These are phyloP conservation scores for Globisporangium nagaii DNA, from an alignment of 352 stramenopile genomes.

Conservation along the genomic window DNA sequence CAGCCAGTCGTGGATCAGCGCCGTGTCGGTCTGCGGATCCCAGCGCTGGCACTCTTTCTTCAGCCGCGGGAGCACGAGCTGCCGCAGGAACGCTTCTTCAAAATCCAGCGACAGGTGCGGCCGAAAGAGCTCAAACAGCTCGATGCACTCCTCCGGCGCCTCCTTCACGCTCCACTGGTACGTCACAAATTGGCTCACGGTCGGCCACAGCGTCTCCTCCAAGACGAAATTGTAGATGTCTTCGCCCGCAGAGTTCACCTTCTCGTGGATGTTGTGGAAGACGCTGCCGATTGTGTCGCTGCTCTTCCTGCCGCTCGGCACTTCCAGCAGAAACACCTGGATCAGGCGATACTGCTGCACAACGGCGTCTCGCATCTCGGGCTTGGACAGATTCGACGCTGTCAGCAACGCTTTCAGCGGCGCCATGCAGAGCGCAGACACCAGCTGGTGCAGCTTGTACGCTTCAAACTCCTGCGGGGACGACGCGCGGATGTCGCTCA, in stretches of 20 bases:
- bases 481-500: conserved; percentile 35
- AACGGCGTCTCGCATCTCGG: conserved; percentile 1
- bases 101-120: conserved; percentile 49
- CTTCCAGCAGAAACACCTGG: conserved; percentile 56
- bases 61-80: conserved; percentile 63
- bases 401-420: conserved; percentile 44
- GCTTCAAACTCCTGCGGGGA: conserved; percentile 70
- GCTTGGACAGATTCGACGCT: conserved; percentile 26
- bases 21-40: conserved; percentile 36
- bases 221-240: conserved; percentile 78
- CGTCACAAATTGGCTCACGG: conserved; percentile 60
- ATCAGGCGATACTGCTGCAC: conserved; percentile 49
- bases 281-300: conserved; percentile 10
- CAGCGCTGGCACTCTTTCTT: conserved; percentile 67
- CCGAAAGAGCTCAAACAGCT: conserved; percentile 40
- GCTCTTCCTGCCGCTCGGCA: conserved; percentile 7
- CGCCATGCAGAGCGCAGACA: conserved; percentile 63
- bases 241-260: conserved; percentile 42
- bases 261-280: conserved; percentile 66
- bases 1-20: conserved; percentile 75
- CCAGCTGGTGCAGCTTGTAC: conserved; percentile 64
- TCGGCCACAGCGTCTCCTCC: conserved; percentile 70
- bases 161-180: conserved; percentile 51
- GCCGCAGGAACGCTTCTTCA: conserved; percentile 42
- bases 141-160: conserved; percentile 28